These are phyloP conservation scores for Aureobasidium leucospermi DNA, from an alignment of 2,329 filamentous ascomycete genomes.

Conservation along the genomic window DNA sequence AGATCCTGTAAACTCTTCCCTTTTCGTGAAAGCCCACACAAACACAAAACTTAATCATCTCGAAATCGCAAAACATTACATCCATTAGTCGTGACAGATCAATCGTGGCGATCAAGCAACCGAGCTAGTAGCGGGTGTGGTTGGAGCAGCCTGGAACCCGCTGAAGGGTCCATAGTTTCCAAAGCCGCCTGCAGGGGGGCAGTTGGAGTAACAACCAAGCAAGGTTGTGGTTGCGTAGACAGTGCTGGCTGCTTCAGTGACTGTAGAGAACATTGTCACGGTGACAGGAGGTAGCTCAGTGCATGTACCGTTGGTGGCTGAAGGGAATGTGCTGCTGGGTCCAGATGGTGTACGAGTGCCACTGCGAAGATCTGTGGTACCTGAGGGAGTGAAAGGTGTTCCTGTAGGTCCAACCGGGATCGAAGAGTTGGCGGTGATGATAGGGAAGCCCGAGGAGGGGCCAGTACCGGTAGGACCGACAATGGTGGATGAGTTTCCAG, in stretches of 20 bases:
- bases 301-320: background rate
- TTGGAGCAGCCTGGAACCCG: background rate
- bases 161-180: slow-evolving; percentile 10
- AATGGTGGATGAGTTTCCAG: background rate
- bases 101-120: background rate
- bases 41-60: background rate
- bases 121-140: background rate
- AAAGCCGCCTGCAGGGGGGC: slow-evolving; percentile 6
- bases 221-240: slow-evolving; percentile 3
- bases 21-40: background rate
- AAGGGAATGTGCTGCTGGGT: background rate
- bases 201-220: slow-evolving; percentile 17
- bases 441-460: background rate
- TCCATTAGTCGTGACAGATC: background rate
- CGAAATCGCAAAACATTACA: background rate
- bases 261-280: slow-evolving; percentile 1
- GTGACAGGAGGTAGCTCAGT: background rate
- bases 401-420: background rate
- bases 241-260: slow-evolving; percentile 4
- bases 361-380: background rate
- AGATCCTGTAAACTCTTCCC: background rate
- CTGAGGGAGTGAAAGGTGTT: background rate
- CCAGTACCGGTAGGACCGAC: background rate
- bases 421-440: background rate
- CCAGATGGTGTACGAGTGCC: slow-evolving; percentile 2